Base-by-base conservation (phyloP, 2,329 filamentous ascomycete genomes). In the Cladosporium sp. region DNA sequence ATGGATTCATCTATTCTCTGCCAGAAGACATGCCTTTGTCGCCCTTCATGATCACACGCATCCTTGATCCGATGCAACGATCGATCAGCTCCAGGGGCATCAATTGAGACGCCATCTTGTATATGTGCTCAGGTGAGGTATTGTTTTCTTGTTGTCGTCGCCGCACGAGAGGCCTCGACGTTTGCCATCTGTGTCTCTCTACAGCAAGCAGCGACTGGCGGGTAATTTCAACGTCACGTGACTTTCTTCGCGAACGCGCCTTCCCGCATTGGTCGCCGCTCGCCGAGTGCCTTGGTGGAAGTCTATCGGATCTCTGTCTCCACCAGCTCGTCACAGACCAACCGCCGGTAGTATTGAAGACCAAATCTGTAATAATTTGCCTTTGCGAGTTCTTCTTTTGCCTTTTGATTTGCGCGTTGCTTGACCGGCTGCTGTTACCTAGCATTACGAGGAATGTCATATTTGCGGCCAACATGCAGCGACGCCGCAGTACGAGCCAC, bases 41-140 rank as follows among this genome's bases (percentile, higher is more conserved):
- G 59, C 91, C 89, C 74, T 99, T 99, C 93, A 99, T 99, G 64
- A 99, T 84, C 57, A 99, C 91, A 91, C 92, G 96, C 70, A 99
- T 97, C 64, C 86, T 87, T 49, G 91, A 97, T 55, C 93, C 93
- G 59, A 99, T 91, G 69, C 93, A 99, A 73, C 96, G 96, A 77
- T 99, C 93, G 71, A 99, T 97, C 68, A 99, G 83, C 73, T 99
- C 93, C 40, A 72, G 61, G 15, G 70, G 70, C 15, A 73, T 62
- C 13, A 73, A 57, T 54, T 64, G 63, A 8, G 58, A 57, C 36
- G 61, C 61, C 62, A 63, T 64, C 17, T 34, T 51, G 45, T 19
- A 22, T 40, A 18, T 19, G 36, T 36, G 40, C 36, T 40, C 15
- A 22, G 39, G n/a, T n/a, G 13, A 8, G 15, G 12, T 15, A 13